Percentiles rank a stretch among this genome's conserved stretches.
Conservation (phyloP, 2,329 filamentous ascomycete genomes). For the Sarocladiaceae sp. region DNA sequence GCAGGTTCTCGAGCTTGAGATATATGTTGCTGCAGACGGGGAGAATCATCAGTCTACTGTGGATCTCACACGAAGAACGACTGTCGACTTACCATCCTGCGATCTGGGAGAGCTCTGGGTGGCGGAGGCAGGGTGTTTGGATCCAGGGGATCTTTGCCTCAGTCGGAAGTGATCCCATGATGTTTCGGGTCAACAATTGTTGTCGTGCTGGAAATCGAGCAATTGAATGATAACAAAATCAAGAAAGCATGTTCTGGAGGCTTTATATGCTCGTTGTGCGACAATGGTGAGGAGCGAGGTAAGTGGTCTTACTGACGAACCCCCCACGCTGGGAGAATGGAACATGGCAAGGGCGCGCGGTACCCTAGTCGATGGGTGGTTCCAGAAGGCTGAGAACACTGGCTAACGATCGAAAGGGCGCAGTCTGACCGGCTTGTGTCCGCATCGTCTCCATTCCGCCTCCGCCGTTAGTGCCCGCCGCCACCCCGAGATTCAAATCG, state of each 20-base stretch:
- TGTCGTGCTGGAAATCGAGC: constrained; percentile 10
- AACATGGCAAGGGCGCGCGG: constrained; percentile 2
- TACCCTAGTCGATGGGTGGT: neutral
- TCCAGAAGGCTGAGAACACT: neutral
- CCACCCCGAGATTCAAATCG: too few relatives aligned
- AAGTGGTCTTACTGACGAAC: too few relatives aligned
- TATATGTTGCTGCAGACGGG: constrained; percentile 62
- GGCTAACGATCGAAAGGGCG: neutral
- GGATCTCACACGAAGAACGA: neutral
- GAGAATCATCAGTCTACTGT: constrained; percentile 14
- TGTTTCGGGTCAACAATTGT: constrained; percentile 7
- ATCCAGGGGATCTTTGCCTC: constrained; percentile 56
- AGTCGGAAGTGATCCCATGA: constrained; percentile 36
- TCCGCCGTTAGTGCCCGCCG: too few relatives aligned
- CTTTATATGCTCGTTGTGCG: too few relatives aligned
- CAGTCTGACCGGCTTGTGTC: neutral
- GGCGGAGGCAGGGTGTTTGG: constrained; percentile 67
- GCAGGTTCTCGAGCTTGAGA: constrained; percentile 80
- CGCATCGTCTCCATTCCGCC: neutral
- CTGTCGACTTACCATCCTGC: constrained; percentile 61
- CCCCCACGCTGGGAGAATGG: too few relatives aligned
- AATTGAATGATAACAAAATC: neutral
- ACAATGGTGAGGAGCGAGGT: too few relatives aligned
- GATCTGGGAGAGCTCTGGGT: constrained; percentile 59
- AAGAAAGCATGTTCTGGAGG: too few relatives aligned